A percentile compares a stretch with the other conserved stretches of the same genome.
These are phyloP conservation scores for Salix brachista DNA, from an alignment of 345 rosid genomes.

Conservation along the genomic window DNA sequence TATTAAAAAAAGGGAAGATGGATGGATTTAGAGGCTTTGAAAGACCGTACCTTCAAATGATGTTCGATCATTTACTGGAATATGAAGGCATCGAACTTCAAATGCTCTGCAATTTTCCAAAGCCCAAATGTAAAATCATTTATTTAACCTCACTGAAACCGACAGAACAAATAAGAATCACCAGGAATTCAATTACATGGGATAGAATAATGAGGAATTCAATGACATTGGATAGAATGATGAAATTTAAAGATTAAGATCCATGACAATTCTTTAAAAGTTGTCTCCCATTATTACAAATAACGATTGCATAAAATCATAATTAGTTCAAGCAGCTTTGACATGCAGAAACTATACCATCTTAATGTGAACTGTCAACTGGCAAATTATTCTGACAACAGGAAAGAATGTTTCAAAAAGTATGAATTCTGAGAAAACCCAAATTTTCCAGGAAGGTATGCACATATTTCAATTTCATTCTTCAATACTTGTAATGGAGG, in stretches of 20 bases:
- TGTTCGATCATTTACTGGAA: constrained; percentile 70
- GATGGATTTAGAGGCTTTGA: background rate
- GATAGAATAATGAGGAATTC: too few species aligned
- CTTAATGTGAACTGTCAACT: background rate
- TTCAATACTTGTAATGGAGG: background rate
- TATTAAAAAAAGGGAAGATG: background rate
- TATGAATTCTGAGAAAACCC: background rate
- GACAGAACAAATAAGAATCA: background rate
- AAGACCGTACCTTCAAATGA: constrained; percentile 53
- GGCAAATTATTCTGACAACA: background rate
- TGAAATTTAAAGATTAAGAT: too few species aligned
- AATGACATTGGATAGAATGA: too few species aligned
- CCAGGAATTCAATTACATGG: background rate
- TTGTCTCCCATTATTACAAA: background rate
- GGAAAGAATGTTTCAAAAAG: background rate
- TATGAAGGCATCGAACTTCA: constrained; percentile 76
- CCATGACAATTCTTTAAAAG: background rate
- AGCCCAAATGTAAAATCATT: background rate
- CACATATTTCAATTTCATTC: background rate
- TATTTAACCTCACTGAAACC: background rate
- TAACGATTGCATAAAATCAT: background rate
- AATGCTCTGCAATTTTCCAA: constrained; percentile 53
- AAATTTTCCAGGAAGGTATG: background rate
- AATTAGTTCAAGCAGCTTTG: background rate
- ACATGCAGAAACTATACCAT: background rate